phyloP scores from a whole-genome alignment of 768 basidiomycete genomes.

The Paxillus ammoniavirescens region DNA sequence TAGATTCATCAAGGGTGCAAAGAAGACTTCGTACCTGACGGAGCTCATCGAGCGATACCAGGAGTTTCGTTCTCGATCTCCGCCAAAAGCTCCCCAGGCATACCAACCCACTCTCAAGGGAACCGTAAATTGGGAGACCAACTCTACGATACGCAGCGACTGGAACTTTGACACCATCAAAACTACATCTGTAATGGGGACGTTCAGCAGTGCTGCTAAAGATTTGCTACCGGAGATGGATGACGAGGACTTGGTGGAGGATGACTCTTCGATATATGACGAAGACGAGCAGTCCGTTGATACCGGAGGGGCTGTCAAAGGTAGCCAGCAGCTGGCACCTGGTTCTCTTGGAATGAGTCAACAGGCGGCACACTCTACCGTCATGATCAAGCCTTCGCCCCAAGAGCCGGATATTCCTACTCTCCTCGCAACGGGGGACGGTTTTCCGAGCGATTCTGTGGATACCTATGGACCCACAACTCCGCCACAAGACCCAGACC shows the following conservation, averaged over 20 bases:
- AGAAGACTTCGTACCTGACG: conserved; percentile 77
- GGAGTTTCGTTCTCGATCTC: conserved; percentile 65
- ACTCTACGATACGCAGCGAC: conserved; percentile 80
- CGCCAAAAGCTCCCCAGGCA: conserved; percentile 52
- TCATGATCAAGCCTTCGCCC: conserved; percentile 53
- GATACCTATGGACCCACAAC: conserved; percentile 36
- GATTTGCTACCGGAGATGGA: conserved; percentile 65
- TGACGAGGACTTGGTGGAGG: conserved; percentile 48
- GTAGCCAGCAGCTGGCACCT: conserved; percentile 49
- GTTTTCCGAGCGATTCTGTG: conserved; percentile 41
- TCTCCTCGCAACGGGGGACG: conserved; percentile 35
- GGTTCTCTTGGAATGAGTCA: conserved; percentile 48
- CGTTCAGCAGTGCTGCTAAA: conserved; percentile 69
- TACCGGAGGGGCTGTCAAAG: conserved; percentile 61
- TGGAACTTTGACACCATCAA: conserved; percentile 95
- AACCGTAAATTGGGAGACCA: conserved; percentile 64
- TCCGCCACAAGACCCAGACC: conserved; percentile 28
- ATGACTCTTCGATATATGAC: conserved; percentile 37
- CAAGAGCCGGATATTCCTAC: conserved; percentile 43
- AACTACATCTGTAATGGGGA: conserved; percentile 71
- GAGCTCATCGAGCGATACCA: conserved; percentile 89
- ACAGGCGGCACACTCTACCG: conserved; percentile 66
- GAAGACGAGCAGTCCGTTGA: conserved; percentile 55
- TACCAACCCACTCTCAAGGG: conserved; percentile 59
- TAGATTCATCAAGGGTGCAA: conserved; percentile 83